Percentiles rank a stretch among this genome's conserved stretches.
phyloP scores from a whole-genome alignment of 1,284 basidiomycete species.

The Grifola frondosa region DNA sequence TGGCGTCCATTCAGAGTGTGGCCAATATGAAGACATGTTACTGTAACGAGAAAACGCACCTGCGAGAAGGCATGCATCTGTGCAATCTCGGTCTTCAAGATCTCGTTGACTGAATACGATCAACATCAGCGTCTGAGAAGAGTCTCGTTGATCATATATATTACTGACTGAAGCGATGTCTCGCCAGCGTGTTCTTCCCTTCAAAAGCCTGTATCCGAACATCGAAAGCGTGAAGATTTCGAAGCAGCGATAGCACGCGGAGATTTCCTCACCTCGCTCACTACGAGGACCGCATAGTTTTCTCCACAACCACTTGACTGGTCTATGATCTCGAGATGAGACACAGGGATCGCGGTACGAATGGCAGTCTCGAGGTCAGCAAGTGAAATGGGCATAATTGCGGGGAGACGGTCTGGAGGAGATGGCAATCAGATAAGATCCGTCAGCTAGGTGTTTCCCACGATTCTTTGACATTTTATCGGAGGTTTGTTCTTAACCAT shows the following conservation, averaged over 20 bases:
- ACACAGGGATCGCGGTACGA: constrained; percentile 55
- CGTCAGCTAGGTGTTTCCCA: no score
- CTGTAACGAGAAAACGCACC: constrained; percentile 40
- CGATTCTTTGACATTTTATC: no score
- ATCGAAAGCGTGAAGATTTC: neutral
- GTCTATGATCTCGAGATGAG: constrained; percentile 70
- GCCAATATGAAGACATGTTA: neutral
- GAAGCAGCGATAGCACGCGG: neutral
- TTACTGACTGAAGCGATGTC: constrained; percentile 62
- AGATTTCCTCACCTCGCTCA: constrained; percentile 58
- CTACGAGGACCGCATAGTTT: constrained; percentile 70
- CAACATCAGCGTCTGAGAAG: constrained; percentile 6
- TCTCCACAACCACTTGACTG: constrained; percentile 77
- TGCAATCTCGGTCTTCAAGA: constrained; percentile 69
- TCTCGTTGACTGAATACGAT: constrained; percentile 60
- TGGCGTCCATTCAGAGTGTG: neutral
- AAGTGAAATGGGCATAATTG: constrained; percentile 61
- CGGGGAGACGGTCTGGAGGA: no score
- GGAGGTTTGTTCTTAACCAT: no score
- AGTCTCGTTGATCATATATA: neutral
- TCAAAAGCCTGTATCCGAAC: constrained; percentile 56
- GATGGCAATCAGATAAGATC: no score
- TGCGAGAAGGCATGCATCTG: constrained; percentile 85
- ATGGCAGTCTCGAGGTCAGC: constrained; percentile 60
- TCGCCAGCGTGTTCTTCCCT: constrained; percentile 70